These are phyloP conservation scores for Talaromyces amestolkiae DNA, from an alignment of 2,329 filamentous ascomycete genomes.

Conservation along the genomic window DNA sequence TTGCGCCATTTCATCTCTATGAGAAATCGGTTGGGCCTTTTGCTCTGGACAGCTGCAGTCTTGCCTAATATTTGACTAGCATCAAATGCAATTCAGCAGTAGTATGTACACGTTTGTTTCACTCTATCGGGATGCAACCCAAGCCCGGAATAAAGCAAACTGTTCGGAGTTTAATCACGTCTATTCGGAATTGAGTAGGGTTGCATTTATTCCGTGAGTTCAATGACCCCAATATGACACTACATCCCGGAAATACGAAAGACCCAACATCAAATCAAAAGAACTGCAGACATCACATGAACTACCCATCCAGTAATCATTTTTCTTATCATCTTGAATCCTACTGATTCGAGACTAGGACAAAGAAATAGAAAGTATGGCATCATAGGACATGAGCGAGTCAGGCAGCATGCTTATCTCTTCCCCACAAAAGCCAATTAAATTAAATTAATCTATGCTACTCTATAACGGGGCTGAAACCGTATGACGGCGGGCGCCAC, in stretches of 20 bases:
- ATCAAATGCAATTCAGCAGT: too few relatives aligned
- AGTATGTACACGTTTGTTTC: too few relatives aligned
- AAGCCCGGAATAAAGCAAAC: background rate
- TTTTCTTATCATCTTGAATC: background rate
- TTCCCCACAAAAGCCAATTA: background rate
- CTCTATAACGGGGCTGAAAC: background rate
- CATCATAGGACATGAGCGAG: background rate
- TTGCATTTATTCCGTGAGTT: background rate
- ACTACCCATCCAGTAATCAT: background rate
- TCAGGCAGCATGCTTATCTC: background rate
- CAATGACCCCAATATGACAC: too few relatives aligned
- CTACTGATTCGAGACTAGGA: background rate
- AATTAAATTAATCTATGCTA: background rate
- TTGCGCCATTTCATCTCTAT: too few relatives aligned
- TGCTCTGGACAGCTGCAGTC: too few relatives aligned
- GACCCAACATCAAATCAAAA: too few relatives aligned
- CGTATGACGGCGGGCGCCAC: background rate
- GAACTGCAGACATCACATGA: background rate
- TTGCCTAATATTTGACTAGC: too few relatives aligned
- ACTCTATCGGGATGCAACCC: background rate
- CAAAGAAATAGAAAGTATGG: background rate
- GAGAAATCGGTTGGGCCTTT: too few relatives aligned
- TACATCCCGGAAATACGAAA: too few relatives aligned
- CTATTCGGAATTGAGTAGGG: background rate
- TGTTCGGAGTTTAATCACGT: background rate